Evolutionary conservation across 805 yeast species (phyloP), one percentile per base, ranked within the genome.

Genomic region (Nakazawaea wickerhamii): DNA sequence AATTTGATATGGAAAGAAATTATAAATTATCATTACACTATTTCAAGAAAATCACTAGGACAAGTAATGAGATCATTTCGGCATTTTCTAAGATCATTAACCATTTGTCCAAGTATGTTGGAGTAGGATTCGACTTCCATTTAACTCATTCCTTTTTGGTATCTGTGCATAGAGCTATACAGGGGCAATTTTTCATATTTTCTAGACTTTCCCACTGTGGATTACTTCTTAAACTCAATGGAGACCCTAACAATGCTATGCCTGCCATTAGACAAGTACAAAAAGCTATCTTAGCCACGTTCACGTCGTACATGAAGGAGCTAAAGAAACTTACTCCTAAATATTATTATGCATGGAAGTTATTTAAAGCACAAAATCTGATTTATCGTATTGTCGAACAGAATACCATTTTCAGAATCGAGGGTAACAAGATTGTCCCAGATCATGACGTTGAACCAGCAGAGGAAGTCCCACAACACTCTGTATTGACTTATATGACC

Each of bases 121-220:
- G 67, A 60, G 40, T 44, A 33, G 71, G 69, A 5, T 65, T 66
- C 53, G 74, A 65, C 54, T 49, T 61, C 44, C 49, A 61, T 27
- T 48, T 65, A 38, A 70, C 61, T 37, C 75, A 30, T 14, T 22
- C 36, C 6, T 14, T 43, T 2, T 35, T 43, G 14, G 23, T 34
- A 21, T 7, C 36, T n/a, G 13, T 35, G 25, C 46, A 43, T 34
- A 20, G 40, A 11, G 36, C 28, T 9, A 32, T 43, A 18, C 46
- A 47, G 19, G 51, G 48, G 5, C 36, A 53, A 17, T 50, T 49
- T 19, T 25, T 49, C 5, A 23, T 51, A 4, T 30, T 46, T 4
- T 38, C 54, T 2, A 53, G 66, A 46, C 43, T 54, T n/a, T 42
- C 55, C 31, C 66, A 63, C 44, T 48, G 54, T 22, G 52, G 48